A percentile compares a stretch with the other conserved stretches of the same genome.
phyloP scores from a whole-genome alignment of 2,329 filamentous ascomycete genomes.

The Myrmaecium sp. region DNA sequence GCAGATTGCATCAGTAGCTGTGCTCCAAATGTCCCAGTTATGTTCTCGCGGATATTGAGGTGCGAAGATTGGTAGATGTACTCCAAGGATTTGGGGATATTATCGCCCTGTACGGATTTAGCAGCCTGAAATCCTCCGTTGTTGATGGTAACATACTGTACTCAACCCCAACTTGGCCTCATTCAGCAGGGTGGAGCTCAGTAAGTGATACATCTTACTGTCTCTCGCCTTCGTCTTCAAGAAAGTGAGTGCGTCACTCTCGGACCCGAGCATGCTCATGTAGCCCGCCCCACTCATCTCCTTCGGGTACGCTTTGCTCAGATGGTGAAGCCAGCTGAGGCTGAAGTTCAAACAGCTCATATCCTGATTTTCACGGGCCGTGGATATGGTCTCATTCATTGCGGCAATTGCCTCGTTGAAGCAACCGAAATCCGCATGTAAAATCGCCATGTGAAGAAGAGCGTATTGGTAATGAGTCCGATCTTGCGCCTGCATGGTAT shows the following conservation, averaged over 20 bases:
- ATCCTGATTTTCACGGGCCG: constrained; percentile 86
- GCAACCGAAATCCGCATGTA: constrained; percentile 91
- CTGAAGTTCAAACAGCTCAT: constrained; percentile 87
- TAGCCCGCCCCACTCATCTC: constrained; percentile 55
- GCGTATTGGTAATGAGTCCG: constrained; percentile 88
- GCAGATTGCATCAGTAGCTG: constrained; percentile 57
- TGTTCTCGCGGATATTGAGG: constrained; percentile 59
- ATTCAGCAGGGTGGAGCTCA: constrained; percentile 68
- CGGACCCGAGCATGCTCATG: constrained; percentile 56
- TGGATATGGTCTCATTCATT: constrained; percentile 88
- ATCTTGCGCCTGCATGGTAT: constrained; percentile 74
- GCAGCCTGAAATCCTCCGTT: constrained; percentile 6
- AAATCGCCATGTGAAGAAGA: constrained; percentile 76
- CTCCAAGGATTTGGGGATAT: constrained; percentile 48
- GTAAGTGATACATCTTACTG: constrained; percentile 66
- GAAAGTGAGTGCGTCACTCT: constrained; percentile 68
- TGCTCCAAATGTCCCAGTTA: constrained; percentile 55
- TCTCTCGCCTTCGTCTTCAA: constrained; percentile 77
- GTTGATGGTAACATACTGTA: constrained; percentile 47
- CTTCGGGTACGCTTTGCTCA: constrained; percentile 67
- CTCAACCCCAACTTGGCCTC: constrained; percentile 68
- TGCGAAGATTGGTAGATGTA: constrained; percentile 69
- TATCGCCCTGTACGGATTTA: constrained; percentile 32
- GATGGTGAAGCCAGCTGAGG: constrained; percentile 90
- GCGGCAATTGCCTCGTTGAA: constrained; percentile 78